Conservation (phyloP, 169 alveolate species). For the Cryptosporidium ryanae region DNA sequence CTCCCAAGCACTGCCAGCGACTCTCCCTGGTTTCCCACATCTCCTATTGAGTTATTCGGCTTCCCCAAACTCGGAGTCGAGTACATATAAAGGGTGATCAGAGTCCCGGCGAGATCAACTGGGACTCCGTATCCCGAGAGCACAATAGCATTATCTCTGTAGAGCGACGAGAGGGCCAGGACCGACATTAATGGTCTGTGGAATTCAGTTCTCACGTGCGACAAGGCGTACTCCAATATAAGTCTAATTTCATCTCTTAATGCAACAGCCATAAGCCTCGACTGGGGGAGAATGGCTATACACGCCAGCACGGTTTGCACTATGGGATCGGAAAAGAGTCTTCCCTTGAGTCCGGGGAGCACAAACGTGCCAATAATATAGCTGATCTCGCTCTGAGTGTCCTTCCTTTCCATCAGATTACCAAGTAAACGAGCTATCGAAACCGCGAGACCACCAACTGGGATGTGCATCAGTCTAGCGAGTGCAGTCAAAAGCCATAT, state of each 20-base stretch:
- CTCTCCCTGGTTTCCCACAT: slow-evolving; percentile 45
- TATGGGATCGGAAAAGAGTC: slow-evolving; percentile 64
- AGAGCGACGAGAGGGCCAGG: slow-evolving; percentile 29
- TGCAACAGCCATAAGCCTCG: slow-evolving; percentile 36
- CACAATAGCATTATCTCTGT: slow-evolving; percentile 49
- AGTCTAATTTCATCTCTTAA: slow-evolving; percentile 34
- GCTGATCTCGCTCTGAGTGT: slow-evolving; percentile 34
- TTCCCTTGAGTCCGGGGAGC: slow-evolving; percentile 60
- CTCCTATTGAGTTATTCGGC: slow-evolving; percentile 8
- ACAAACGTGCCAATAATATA: slow-evolving; percentile 42
- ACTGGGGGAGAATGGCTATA: slow-evolving; percentile 50
- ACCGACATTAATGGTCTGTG: slow-evolving; percentile 63
- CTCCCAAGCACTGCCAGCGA: slow-evolving; percentile 3
- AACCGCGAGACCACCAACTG: slow-evolving; percentile 67
- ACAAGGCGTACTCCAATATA: slow-evolving; percentile 38
- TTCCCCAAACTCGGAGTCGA: slow-evolving; percentile 47
- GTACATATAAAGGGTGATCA: slow-evolving; percentile 39
- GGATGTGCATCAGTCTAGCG: slow-evolving; percentile 52
- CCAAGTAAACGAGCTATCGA: slow-evolving; percentile 52
- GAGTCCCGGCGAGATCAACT: slow-evolving; percentile 49
- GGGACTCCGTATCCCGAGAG: slow-evolving; percentile 75
- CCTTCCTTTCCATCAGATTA: slow-evolving; percentile 42
- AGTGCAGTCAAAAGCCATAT: slow-evolving; percentile 60
- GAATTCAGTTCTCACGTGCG: slow-evolving; percentile 64
- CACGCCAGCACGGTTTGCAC: slow-evolving; percentile 68